Conservation (phyloP, 306 rosid species). For the Potentilla sterilis region DNA sequence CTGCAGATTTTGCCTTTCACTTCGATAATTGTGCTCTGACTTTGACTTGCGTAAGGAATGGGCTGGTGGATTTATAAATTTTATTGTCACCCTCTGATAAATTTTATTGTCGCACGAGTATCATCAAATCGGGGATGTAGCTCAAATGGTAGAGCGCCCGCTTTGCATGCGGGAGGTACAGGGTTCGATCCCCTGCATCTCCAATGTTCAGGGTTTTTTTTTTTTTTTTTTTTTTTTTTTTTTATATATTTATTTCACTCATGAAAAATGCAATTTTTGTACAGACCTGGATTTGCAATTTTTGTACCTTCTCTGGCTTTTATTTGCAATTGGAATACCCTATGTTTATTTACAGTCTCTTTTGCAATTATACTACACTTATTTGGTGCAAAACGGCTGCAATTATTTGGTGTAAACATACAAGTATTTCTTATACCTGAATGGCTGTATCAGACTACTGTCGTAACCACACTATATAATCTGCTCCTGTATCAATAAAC, state of each 20-base stretch:
- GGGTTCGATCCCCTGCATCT: conserved; percentile 27
- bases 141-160: conserved; percentile 30
- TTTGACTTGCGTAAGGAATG: background rate
- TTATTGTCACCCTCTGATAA: too few species aligned
- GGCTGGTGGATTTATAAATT: too few species aligned
- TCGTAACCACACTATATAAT: conserved; percentile 67
- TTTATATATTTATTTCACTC: too few species aligned
- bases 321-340: background rate
- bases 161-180: conserved; percentile 29
- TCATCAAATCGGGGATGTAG: background rate
- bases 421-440: background rate
- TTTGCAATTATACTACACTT: conserved; percentile 3
- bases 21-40: background rate
- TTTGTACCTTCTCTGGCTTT: too few species aligned
- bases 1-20: conserved; percentile 7
- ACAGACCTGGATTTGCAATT: too few species aligned
- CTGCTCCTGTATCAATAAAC: conserved; percentile 68
- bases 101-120: fast-evolving
- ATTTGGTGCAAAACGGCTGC: background rate
- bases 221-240: background rate
- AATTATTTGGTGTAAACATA: background rate
- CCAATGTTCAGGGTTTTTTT: fast-evolving
- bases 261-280: too few species aligned
- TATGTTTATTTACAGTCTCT: background rate
- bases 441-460: conserved; percentile 30